Evolutionary conservation across 352 stramenopile genomes (phyloP), one percentile per base, ranked within the genome.

Genomic region (Phytophthora boehmeriae): DNA sequence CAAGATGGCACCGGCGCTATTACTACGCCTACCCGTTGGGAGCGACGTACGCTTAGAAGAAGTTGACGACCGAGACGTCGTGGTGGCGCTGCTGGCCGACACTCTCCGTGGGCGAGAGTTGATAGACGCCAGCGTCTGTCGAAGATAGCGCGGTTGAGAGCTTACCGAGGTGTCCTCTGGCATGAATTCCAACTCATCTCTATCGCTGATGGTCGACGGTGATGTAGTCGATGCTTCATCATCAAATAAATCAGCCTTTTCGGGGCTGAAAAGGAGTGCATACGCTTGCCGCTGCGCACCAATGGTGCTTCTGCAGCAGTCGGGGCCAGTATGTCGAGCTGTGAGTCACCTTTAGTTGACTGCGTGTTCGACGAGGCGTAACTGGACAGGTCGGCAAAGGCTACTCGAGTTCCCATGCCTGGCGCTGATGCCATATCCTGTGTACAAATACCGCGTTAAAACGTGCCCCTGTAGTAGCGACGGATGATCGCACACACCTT

Each of bases 61-160:
- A 38, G 54, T 67, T 5, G 68, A 54, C 5, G 68, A 62, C n/a
- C 61, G 67, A 35, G 38, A 59, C 19, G 57, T 50, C 10, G 45
- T 19, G n/a, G 46, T 35, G 16, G 39, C 38, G 5, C 38, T 23
- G 8, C 50, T 41, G 16, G 27, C 62, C 17, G 57, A 69, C 28
- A 64, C 3, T 45, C 66, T 59, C 23, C 75, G 68, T 1, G 68
- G 79, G 2, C 75, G 68, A 10, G 77, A 72, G 39, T 86, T 89
- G 56, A 78, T 83, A 5, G 75, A 87, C 14, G 76, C 67, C 25
- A 85, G 64, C 14, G 72, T 88, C 27, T 86, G 46, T 20, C 79
- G 76, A 43, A 83, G 67, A 34, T 89, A 88, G 20, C 78, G 62
- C 22, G 76, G 74, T 35, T 80, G 67, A 13, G 66, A 66, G 25